Base-by-base conservation (phyloP, 805 yeast genomes). In the Monosporozyma yasuniensis region DNA sequence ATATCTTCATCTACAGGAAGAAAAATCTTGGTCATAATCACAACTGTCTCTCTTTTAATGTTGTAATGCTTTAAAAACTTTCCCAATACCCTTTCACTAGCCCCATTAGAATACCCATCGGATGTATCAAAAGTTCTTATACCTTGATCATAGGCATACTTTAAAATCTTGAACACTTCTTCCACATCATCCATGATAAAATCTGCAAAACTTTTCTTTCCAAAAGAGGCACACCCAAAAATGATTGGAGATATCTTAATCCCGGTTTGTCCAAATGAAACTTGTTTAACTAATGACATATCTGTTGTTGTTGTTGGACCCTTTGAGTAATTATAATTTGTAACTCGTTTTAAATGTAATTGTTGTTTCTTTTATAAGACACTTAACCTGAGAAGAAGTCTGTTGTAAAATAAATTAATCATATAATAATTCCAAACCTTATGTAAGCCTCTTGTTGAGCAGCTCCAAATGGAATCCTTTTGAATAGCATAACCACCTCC, bases 171-270 rank as follows among this genome's bases (percentile, higher is more conserved):
- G 18, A 76, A 54, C 14, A 73, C 70, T 54, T 66, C 52, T 18
- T 73, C 77, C 51, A 75, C 77, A 52, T 77, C 78, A 19, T 72
- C 76, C 42, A 70, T 54, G 37, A 72, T 67, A 77, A 77, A 75
- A 11, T 68, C 69, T 1, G 68, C 67, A 76, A 76, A 75, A 3
- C 47, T 44, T 52, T 72, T 72, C 16, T 50, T 47, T 10, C 82
- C 81, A 54, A 63, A 75, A 2, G 76, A 62, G 82, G 77, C 76
- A 54, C 79, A 75, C n/a, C 82, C 83, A 10, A 77, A 72, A 48
- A 78, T 67, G 21, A 77, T 58, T 32, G 69, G 69, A 38, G 81
- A 73, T 41, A 78, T 67, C 53, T 71, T 69, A 38, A 78, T 35
- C 1, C 83, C 83, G 8, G 27, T 25, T 25, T 25, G 27, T 7